Conservation (phyloP, 2,329 filamentous ascomycete species). For the Aspergillus glaucus region DNA sequence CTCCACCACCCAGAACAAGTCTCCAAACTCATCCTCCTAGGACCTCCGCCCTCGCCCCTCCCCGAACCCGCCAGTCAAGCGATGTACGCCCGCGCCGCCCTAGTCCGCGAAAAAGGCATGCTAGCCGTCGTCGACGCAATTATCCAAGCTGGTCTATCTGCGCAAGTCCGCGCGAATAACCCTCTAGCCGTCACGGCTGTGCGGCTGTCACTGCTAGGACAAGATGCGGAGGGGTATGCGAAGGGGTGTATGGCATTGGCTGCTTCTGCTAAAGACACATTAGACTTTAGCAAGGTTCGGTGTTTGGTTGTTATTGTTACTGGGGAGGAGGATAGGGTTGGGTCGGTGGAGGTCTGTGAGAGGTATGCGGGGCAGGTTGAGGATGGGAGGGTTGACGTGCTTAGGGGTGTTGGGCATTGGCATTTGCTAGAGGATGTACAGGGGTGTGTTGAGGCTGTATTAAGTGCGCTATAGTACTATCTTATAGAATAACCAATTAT, state of each 20-base stretch:
- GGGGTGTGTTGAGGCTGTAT: too few species aligned
- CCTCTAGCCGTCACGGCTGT: slow-evolving; percentile 34
- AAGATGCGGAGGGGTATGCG: slow-evolving; percentile 51
- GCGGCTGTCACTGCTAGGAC: slow-evolving; percentile 39
- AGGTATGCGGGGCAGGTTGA: too few species aligned
- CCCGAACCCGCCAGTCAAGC: slow-evolving; percentile 28
- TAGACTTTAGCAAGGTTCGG: slow-evolving; percentile 31
- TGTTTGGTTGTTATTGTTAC: slow-evolving; percentile 37
- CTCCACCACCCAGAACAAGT: slow-evolving; percentile 36
- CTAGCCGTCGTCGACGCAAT: slow-evolving; percentile 36
- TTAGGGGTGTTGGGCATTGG: too few species aligned
- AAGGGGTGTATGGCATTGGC: slow-evolving; percentile 49
- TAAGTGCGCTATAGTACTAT: too few species aligned
- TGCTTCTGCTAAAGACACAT: slow-evolving; percentile 18
- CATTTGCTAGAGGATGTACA: too few species aligned
- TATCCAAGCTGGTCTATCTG: slow-evolving; percentile 30
- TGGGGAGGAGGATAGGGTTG: slow-evolving; percentile 38
- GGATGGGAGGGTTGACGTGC: too few species aligned
- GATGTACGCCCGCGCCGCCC: slow-evolving; percentile 30
- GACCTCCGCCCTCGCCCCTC: slow-evolving; percentile 42
- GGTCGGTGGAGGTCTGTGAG: too few species aligned
- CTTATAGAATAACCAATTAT: too few species aligned
- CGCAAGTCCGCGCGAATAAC: slow-evolving; percentile 31
- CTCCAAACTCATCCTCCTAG: slow-evolving; percentile 43
- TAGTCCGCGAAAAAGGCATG: slow-evolving; percentile 44